A percentile compares a stretch with the other conserved stretches of the same genome.
Conservation (phyloP, 2,329 filamentous ascomycete genomes). For the Zasmidium cellare region DNA sequence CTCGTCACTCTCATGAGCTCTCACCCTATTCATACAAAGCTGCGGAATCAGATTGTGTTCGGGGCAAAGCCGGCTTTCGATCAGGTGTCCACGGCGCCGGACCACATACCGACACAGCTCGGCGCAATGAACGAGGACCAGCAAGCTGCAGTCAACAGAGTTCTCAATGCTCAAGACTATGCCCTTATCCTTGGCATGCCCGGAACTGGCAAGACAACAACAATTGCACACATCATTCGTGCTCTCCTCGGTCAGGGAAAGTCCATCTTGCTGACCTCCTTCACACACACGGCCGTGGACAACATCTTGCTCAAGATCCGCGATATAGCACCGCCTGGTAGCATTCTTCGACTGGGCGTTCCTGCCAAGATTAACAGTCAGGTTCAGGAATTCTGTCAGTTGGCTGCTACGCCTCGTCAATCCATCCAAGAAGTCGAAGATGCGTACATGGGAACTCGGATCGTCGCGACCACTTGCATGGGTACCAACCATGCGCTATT, state of each 20-base stretch:
- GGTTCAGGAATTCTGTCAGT: slow-evolving; percentile 78
- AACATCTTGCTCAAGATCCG: slow-evolving; percentile 94
- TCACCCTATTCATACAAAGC: slow-evolving; percentile 45
- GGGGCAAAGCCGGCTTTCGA: slow-evolving; percentile 73
- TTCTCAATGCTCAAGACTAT: slow-evolving; percentile 94
- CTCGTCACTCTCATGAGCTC: slow-evolving; percentile 81
- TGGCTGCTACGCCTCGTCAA: slow-evolving; percentile 71
- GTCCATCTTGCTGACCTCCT: slow-evolving; percentile 88
- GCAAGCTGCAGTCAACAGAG: slow-evolving; percentile 81
- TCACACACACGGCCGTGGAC: slow-evolving; percentile 96
- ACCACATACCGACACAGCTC: slow-evolving; percentile 27
- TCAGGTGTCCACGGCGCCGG: slow-evolving; percentile 30
- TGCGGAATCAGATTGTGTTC: slow-evolving; percentile 80
- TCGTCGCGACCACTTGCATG: slow-evolving; percentile 93
- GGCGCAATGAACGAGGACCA: slow-evolving; percentile 80
- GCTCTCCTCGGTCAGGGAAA: slow-evolving; percentile 86
- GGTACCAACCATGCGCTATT: slow-evolving; percentile 89
- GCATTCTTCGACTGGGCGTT: slow-evolving; percentile 81
- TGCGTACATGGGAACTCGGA: slow-evolving; percentile 79
- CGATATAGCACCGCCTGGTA: slow-evolving; percentile 54
- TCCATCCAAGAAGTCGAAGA: slow-evolving; percentile 80
- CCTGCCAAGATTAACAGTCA: slow-evolving; percentile 84
- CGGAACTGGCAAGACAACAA: slow-evolving; percentile 96
- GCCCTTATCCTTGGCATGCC: slow-evolving; percentile 98
- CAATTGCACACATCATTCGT: slow-evolving; percentile 94